Evolutionary conservation across 2,329 filamentous ascomycete species (phyloP).

Genomic region (Didymella arachidicola): DNA sequence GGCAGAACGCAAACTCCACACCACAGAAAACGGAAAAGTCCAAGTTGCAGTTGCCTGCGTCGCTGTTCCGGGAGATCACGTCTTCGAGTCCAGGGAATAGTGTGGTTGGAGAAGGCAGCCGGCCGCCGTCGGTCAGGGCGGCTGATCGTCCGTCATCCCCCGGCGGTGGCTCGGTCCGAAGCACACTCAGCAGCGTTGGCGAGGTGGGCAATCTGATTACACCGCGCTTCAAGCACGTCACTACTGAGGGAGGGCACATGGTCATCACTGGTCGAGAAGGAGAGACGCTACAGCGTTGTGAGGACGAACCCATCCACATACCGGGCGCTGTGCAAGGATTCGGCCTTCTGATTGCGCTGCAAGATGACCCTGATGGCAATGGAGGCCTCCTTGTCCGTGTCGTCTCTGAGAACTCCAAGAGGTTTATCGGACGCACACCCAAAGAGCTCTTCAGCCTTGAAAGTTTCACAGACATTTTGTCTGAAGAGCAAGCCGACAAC

Average conservation of each 20-base stretch:
- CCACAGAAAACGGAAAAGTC: constrained; percentile 15
- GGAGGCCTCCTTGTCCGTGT: constrained; percentile 73
- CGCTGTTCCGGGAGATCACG: constrained; percentile 48
- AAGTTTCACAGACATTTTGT: constrained; percentile 83
- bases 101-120: constrained; percentile 29
- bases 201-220: constrained; percentile 66
- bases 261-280: constrained; percentile 82
- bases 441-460: constrained; percentile 75
- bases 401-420: constrained; percentile 81
- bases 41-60: constrained; percentile 35
- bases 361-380: constrained; percentile 69
- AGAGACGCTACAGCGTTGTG: constrained; percentile 76
- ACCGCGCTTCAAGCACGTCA: constrained; percentile 77
- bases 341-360: constrained; percentile 76
- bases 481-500: constrained; percentile 83
- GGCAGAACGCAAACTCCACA: constrained; percentile 4
- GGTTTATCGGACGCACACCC: constrained; percentile 78
- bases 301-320: constrained; percentile 90
- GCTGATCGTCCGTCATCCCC: constrained; percentile 35
- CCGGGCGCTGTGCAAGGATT: constrained; percentile 84
- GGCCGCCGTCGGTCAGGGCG: constrained; percentile 30
- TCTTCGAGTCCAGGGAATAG: constrained; percentile 40
- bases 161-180: constrained; percentile 44
- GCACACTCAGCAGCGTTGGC: constrained; percentile 47
- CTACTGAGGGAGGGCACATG: constrained; percentile 79